Conservation (phyloP, 768 basidiomycete species). For the Obba rivulosa region DNA sequence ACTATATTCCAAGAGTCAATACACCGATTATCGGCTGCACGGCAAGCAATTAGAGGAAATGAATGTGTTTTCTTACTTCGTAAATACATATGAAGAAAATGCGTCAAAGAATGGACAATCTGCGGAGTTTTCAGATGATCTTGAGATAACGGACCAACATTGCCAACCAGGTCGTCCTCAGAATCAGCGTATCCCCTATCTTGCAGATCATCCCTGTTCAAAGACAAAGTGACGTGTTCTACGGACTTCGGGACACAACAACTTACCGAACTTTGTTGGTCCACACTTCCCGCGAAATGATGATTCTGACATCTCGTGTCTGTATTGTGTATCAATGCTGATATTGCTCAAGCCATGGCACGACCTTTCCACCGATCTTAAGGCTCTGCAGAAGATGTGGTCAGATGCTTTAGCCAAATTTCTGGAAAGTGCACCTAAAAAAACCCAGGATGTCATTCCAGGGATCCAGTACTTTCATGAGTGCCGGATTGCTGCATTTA, state of each 20-base stretch:
- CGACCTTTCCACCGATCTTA: conserved; percentile 21
- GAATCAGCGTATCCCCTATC: conserved; percentile 18
- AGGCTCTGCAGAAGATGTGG: conserved; percentile 15
- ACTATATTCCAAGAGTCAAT: conserved; percentile 11
- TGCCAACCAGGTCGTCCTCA: conserved; percentile 13
- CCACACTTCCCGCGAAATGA: conserved; percentile 28
- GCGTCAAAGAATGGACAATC: too few species aligned
- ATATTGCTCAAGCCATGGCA: conserved; percentile 34
- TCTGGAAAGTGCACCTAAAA: not conserved
- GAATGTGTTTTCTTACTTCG: conserved; percentile 22
- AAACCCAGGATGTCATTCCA: conserved; percentile 10
- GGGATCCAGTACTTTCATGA: conserved; percentile 33
- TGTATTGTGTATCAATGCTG: conserved; percentile 34
- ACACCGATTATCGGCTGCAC: conserved; percentile 23
- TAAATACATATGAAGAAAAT: conserved; percentile 28
- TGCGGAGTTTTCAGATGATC: not conserved
- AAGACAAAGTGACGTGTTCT: conserved; percentile 14
- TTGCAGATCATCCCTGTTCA: conserved; percentile 6
- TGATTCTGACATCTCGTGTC: conserved; percentile 14
- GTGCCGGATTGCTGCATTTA: conserved; percentile 3
- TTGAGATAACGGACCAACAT: not conserved
- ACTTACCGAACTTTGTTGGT: conserved; percentile 30
- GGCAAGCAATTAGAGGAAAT: conserved; percentile 15
- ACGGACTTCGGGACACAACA: conserved; percentile 24
- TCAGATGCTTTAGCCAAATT: conserved; percentile 17